Evolutionary conservation across 768 basidiomycete genomes (phyloP), one percentile per base, ranked within the genome.

Genomic region (Suillus plorans): DNA sequence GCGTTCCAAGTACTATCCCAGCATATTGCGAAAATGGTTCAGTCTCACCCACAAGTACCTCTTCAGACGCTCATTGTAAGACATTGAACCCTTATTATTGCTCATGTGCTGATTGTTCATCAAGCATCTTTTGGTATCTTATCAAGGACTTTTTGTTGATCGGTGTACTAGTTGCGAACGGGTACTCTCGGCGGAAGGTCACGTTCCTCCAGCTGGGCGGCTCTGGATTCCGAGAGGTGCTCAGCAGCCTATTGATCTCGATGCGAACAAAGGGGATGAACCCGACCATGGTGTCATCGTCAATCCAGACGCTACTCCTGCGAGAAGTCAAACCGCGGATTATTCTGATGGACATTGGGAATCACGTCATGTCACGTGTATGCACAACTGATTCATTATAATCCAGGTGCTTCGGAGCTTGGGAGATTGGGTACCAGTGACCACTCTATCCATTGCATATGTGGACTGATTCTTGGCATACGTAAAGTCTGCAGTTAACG

Each of bases 121-220:
- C 39, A 31, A 89, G 87, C 79, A 71, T 44, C 75, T 89, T 28
- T 80, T 90, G 25, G 74, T 75, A 5, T 80, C 85, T 0, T 93
- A 92, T 71, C 78, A 79, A 39, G 82, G 80, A 7, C 74, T 93
- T 28, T 92, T 92, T 68, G 77, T 86, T 59, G 82, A 85, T 39
- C 82, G 78, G 4, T 94, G 91, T 68, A 74, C 75, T 28, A 76
- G 73, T 37, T 94, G 91, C 69, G 78, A 83, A 57, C 85, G 90
- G 20, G 87, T 92, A 34, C 76, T 92, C 25, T 88, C 89, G 0
- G 78, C 80, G 2, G 90, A 92, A 68, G 88, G 87, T 0, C 89
- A 92, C 71, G 80, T 89, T 9, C 91, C 91, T 1, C 87, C 90
- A 0, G 88, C 91, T 4, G 87, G 85, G 37, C 82, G 89, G 52